phyloP scores from a whole-genome alignment of 331 rosid species.

The Prunus yedoensis region DNA sequence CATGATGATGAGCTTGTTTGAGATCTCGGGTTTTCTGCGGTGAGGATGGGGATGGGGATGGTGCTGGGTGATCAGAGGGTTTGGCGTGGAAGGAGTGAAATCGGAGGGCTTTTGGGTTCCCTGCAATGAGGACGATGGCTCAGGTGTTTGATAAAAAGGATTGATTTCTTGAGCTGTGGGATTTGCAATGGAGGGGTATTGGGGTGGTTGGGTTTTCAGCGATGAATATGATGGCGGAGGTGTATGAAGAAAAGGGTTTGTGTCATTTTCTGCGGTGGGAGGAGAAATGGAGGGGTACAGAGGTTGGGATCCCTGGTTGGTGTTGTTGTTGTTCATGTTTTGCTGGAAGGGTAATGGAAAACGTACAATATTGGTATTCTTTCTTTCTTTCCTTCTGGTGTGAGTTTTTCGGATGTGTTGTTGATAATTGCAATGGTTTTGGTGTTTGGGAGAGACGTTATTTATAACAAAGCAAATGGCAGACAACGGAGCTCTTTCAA shows the following conservation, averaged over 20 bases:
- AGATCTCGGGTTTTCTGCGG: background rate
- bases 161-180: background rate
- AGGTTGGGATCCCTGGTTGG: conserved; percentile 11
- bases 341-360: background rate
- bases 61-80: too few species aligned
- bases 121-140: too few species aligned
- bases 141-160: background rate
- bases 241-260: conserved; percentile 20
- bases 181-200: background rate
- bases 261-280: conserved; percentile 10
- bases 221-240: background rate
- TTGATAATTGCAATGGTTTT: background rate
- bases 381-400: background rate
- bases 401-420: background rate
- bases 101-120: too few species aligned
- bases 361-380: too few species aligned
- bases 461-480: background rate
- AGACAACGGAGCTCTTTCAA: too few species aligned
- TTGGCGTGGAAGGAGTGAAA: too few species aligned
- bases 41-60: background rate
- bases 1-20: conserved; percentile 5
- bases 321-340: conserved; percentile 22
- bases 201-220: background rate
- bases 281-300: conserved; percentile 22
- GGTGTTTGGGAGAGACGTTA: background rate